phyloP scores from a whole-genome alignment of 1,284 basidiomycete genomes.

The Ceratobasidium sp. region DNA sequence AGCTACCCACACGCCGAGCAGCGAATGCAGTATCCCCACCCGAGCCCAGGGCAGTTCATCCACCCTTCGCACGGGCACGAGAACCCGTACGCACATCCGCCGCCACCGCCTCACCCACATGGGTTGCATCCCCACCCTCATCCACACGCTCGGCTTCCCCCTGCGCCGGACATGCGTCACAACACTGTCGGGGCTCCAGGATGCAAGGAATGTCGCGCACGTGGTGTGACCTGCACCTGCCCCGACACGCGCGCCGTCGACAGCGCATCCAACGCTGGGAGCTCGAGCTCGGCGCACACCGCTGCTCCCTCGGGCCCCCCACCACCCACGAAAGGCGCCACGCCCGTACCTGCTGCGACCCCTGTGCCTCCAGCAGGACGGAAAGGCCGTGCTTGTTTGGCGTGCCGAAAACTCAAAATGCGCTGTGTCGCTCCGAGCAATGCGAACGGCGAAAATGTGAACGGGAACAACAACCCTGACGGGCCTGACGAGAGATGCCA shows the following conservation, averaged over 20 bases:
- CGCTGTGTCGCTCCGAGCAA: conserved; percentile 24
- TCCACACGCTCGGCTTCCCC: conserved; percentile 40
- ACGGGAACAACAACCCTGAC: conserved; percentile 16
- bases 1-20: conserved; percentile 25
- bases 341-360: conserved; percentile 37
- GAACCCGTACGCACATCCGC: conserved; percentile 43
- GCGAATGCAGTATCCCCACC: conserved; percentile 3
- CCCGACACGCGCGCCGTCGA: conserved; percentile 42
- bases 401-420: conserved; percentile 38
- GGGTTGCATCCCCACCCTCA: conserved; percentile 42
- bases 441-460: conserved; percentile 6
- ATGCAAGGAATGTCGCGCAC: conserved; percentile 37
- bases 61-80: conserved; percentile 32
- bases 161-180: conserved; percentile 45
- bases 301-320: conserved; percentile 42
- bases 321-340: conserved; percentile 18
- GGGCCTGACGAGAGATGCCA: conserved; percentile 37
- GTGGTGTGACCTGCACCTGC: conserved; percentile 37
- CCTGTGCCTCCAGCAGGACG: conserved; percentile 44
- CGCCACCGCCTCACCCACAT: conserved; percentile 33
- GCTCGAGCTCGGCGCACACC: background rate
- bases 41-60: conserved; percentile 5
- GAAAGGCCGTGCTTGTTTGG: conserved; percentile 43
- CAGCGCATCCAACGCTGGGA: background rate
- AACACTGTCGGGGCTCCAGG: background rate